Evolutionary conservation across 768 basidiomycete species (phyloP).

Genomic region (Rhizopogon vulgaris): DNA sequence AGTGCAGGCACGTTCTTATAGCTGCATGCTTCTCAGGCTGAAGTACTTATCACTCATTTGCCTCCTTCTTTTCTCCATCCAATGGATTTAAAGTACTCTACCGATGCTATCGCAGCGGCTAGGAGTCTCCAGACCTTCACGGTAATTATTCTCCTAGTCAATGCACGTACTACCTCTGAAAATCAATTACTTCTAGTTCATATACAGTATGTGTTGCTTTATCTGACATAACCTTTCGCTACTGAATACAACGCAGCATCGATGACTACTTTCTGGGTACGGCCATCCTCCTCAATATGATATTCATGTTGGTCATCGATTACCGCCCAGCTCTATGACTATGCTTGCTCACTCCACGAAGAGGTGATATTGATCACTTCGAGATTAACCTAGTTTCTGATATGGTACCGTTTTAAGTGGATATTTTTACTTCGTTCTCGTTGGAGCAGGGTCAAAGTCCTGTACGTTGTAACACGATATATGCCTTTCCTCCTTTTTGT

Average conservation of each 20-base stretch:
- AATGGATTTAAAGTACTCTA: background rate
- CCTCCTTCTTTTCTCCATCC: background rate
- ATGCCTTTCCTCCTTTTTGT: constrained; percentile 1
- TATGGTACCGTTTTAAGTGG: background rate
- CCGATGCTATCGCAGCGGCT: background rate
- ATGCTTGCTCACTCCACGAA: background rate
- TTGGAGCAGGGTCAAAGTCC: background rate
- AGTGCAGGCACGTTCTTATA: background rate
- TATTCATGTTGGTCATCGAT: background rate
- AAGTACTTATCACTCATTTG: background rate
- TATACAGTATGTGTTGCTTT: background rate
- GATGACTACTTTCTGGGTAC: constrained; percentile 5
- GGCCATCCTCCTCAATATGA: background rate
- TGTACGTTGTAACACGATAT: constrained; percentile 4
- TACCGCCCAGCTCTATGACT: background rate
- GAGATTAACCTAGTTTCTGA: background rate
- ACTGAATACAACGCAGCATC: background rate
- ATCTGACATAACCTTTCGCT: background rate
- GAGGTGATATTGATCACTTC: background rate
- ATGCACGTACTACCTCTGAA: background rate
- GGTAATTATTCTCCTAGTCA: background rate
- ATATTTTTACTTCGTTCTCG: background rate
- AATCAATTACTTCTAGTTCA: background rate
- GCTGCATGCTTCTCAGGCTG: background rate
- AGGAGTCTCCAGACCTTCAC: background rate